Evolutionary conservation across 2,329 filamentous ascomycete genomes (phyloP), one percentile per base, ranked within the genome.

Genomic region (Leptographium radiaticola): DNA sequence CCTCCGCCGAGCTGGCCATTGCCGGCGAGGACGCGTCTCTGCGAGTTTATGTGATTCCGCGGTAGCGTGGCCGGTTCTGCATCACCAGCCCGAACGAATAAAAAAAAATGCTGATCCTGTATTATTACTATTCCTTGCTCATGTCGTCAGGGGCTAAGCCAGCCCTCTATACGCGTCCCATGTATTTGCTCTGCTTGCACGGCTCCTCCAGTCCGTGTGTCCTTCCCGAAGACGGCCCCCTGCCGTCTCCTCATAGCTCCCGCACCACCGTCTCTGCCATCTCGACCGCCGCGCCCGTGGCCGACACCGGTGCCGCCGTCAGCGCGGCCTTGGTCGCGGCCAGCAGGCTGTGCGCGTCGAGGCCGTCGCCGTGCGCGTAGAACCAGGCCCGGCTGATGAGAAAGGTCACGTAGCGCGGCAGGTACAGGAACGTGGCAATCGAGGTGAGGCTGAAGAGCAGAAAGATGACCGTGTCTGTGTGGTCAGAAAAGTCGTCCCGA

Each of bases 361-460:
- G 31, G 61, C 81, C 77, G 65, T 95, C 89, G 61, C 93, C 93
- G 59, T 84, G 84, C 68, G 89, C 87, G 75, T 98, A 98, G 75
- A 96, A 98, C 80, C 88, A 95, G 53, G 89, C 84, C 66, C 91
- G 86, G 66, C 83, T 81, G 65, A 84, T 80, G 62, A 98, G 84
- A 66, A 88, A 85, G 63, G 81, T 77, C 63, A 97, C 73, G 72
- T 97, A 91, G 64, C 94, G 86, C 12, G 93, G 93, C 18, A 98
- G 87, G 75, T 98, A 98, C 59, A 97, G 82, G 59, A 87, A 85
- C 52, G 84, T 83, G 61, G 89, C 93, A 65, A 94, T 89, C 63
- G 87, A 77, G 63, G 93, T 83, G 71, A 97, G 84, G 64, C 86
- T 84, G 69, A 88, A 77, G 66, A 95, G 84, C 63, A 95, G 84